phyloP scores from a whole-genome alignment of 176 grass and related monocot species.

The Otatea glauca region DNA sequence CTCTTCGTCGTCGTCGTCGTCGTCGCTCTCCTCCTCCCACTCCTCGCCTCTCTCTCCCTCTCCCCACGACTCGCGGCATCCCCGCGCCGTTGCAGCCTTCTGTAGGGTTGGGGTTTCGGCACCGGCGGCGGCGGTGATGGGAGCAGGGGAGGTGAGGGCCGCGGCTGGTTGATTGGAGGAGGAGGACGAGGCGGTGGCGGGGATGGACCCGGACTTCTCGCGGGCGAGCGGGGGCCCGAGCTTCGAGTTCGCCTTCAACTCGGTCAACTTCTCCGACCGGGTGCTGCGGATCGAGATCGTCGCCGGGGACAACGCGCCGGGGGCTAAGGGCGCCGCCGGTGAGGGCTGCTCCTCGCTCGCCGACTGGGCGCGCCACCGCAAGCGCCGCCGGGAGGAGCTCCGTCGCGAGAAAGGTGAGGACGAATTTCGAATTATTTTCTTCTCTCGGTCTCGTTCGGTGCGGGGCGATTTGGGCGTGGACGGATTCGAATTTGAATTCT shows the following conservation, averaged over 20 bases:
- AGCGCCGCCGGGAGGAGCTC: slow-evolving; percentile 68
- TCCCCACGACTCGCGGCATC: background rate
- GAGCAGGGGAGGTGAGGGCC: slow-evolving; percentile 6
- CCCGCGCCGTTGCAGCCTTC: background rate
- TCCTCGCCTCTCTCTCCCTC: background rate
- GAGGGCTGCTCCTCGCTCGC: slow-evolving; percentile 61
- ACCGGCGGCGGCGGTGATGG: background rate
- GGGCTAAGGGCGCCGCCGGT: slow-evolving; percentile 49
- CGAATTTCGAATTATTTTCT: background rate
- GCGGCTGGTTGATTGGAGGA: slow-evolving; percentile 6
- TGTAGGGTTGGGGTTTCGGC: slow-evolving; percentile 30
- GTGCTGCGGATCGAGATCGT: slow-evolving; percentile 90
- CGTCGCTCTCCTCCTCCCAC: background rate
- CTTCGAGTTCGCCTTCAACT: slow-evolving; percentile 93
- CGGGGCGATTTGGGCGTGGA: background rate
- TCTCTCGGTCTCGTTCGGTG: background rate
- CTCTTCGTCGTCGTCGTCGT: background rate
- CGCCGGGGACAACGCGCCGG: slow-evolving; percentile 58
- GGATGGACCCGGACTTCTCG: slow-evolving; percentile 86
- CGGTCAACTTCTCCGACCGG: slow-evolving; percentile 91
- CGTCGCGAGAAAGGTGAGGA: slow-evolving; percentile 68
- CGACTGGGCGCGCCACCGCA: slow-evolving; percentile 76
- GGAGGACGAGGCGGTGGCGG: background rate
- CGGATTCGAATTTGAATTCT: slow-evolving; percentile 32
- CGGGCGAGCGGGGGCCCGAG: slow-evolving; percentile 63